Percentiles rank a stretch among this genome's conserved stretches.
phyloP scores from a whole-genome alignment of 345 rosid species.

The Brassica rapa region DNA sequence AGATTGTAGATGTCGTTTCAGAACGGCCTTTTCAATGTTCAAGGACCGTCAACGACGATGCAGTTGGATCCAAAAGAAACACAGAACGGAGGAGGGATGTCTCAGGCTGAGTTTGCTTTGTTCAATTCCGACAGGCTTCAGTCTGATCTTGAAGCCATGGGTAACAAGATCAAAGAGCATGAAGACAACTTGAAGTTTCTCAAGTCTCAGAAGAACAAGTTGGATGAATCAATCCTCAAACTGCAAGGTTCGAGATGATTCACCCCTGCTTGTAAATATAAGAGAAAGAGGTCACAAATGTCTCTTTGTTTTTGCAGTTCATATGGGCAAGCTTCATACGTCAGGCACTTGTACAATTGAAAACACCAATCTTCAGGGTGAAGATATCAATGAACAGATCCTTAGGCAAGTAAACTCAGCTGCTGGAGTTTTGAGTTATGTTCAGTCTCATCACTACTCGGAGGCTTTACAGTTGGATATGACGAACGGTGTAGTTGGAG shows the following conservation, averaged over 20 bases:
- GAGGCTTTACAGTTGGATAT: conserved; percentile 48
- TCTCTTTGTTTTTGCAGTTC: conserved; percentile 46
- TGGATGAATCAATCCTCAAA: conserved; percentile 62
- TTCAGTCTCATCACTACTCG: conserved; percentile 47
- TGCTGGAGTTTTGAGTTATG: conserved; percentile 65
- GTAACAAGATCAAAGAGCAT: conserved; percentile 66
- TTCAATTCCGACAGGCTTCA: conserved; percentile 62
- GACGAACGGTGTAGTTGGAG: conserved; percentile 65
- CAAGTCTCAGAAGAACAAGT: conserved; percentile 53
- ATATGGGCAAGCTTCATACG: conserved; percentile 61
- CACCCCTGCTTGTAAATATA: background rate
- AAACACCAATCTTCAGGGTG: conserved; percentile 48
- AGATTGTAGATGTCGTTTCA: conserved; percentile 43
- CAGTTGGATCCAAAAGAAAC: conserved; percentile 41
- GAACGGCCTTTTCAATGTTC: no score
- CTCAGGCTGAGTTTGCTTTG: conserved; percentile 42
- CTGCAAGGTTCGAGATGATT: conserved; percentile 53
- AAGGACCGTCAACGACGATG: background rate
- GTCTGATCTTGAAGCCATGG: conserved; percentile 62
- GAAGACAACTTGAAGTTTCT: conserved; percentile 57
- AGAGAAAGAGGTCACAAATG: background rate
- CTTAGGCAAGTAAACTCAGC: conserved; percentile 62
- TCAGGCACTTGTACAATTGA: conserved; percentile 33
- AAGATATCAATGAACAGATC: conserved; percentile 58
- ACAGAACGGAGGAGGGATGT: conserved; percentile 45